Evolutionary conservation across 83 land plant genomes (phyloP), one percentile per base, ranked within the genome.

Genomic region (Diphasiastrum complanatum): DNA sequence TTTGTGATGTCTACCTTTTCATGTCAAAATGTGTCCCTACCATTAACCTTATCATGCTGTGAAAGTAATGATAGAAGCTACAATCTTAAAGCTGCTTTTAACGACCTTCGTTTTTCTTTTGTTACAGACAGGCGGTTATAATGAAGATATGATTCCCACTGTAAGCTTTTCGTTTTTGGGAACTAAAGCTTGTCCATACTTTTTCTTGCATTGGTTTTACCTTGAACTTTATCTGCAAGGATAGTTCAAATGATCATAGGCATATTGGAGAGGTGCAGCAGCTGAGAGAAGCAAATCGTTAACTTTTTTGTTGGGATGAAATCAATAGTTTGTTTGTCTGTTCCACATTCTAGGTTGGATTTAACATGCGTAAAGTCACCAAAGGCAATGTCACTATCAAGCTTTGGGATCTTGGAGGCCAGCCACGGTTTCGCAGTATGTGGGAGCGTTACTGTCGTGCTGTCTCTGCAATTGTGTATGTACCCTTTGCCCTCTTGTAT

Each of bases 401-500:
- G 43, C 43, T 38, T 14, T 38, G 43, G 43, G 43, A 38, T 14
- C 14, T 38, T 8, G 43, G 43, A 38, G 43, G 43, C 43, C 43
- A 38, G 14, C 43, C 43, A 38, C 43, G 43, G 8, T 38, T 38
- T 14, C 43, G 43, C 14, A 38, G 43, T 14, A 38, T 38, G 43
- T 38, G 43, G 43, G 43, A n/a, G 43, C 43, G 43, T 14, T 38
- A 38, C 43, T 38, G 43, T n/a, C 43, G 43, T 38, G 43, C 12
- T 38, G 43, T 38, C 8, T 38, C 43, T 8, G 43, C 43, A 38
- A 38, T 38, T 38, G 43, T 38, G 43, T 38, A 38, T 8, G 14
- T 38, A 38, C 43, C n/a, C n/a, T n/a, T n/a, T n/a, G n/a, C n/a
- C n/a, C n/a, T n/a, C n/a, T n/a, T n/a, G n/a, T n/a, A n/a, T n/a